Evolutionary conservation across 208 protist genomes (phyloP).

Genomic region (Trypanosomatidae sp.): DNA sequence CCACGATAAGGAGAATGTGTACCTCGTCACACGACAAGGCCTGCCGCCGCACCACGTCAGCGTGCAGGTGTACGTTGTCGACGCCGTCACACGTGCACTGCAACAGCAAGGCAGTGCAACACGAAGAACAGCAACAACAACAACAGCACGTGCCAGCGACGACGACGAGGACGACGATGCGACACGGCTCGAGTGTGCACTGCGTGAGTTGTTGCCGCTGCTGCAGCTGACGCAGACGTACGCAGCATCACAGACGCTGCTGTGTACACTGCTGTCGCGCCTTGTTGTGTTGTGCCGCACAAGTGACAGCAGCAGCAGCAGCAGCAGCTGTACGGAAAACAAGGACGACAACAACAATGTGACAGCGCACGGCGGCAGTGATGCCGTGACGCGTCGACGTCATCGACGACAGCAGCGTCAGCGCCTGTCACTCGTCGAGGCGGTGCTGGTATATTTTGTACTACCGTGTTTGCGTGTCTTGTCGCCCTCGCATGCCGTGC

Average conservation of each 20-base stretch:
- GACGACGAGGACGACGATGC: background rate
- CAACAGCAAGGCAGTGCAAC: background rate
- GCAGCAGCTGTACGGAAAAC: too few relatives aligned
- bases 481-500: slow-evolving; percentile 37
- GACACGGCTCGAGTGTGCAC: slow-evolving; percentile 3
- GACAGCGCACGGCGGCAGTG: background rate
- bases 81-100: slow-evolving; percentile 9
- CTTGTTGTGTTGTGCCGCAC: too few relatives aligned
- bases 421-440: slow-evolving; percentile 24
- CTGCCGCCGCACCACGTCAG: slow-evolving; percentile 20
- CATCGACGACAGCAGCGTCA: background rate
- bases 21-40: too few relatives aligned
- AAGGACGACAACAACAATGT: too few relatives aligned
- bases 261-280: slow-evolving; percentile 10
- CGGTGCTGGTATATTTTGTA: slow-evolving; percentile 29
- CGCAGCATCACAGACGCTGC: slow-evolving; percentile 25
- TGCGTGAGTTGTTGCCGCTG: slow-evolving; percentile 20
- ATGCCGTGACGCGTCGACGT: background rate
- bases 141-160: too few relatives aligned
- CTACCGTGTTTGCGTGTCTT: slow-evolving; percentile 67
- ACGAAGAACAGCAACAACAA: too few relatives aligned
- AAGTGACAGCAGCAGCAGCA: too few relatives aligned
- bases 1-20: slow-evolving; percentile 25
- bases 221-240: slow-evolving; percentile 16
- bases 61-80: slow-evolving; percentile 11